Evolutionary conservation across 2,329 filamentous ascomycete species (phyloP), one percentile per base, ranked within the genome.

Genomic region (Fusarium agapanthi): DNA sequence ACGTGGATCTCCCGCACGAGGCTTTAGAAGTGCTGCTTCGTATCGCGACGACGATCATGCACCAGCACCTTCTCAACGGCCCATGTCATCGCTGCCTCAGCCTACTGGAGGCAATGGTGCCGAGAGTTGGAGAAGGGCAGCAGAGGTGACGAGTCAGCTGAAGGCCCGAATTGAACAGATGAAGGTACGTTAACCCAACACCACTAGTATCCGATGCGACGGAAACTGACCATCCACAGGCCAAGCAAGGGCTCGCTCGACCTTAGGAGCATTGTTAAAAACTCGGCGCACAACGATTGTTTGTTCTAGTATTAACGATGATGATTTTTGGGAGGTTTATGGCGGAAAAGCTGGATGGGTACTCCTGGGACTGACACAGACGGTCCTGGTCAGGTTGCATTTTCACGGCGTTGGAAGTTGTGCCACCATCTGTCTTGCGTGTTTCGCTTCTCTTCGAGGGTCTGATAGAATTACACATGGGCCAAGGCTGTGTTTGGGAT

Each of bases 161-260:
- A 99, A 98, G 86, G 95, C 95, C 58, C 90, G 96, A 80, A 99
- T 99, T 82, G 96, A 98, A 86, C 93, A 96, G 86, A 99, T 99
- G 96, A 99, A 98, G 88, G 90, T 89, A 78, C 74, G 84, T 78
- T 22, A 6, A 45, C 16, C 10, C 7, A 22, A 6, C 3, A 32
- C 26, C 20, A 5, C 2, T 13, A 11, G 20, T 26, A 7, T 22
- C 2, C n/a, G 14, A 26, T n/a, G 20, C 14, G 9, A 24, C 12
- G 3, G 37, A 51, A 18, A 71, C 61, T 73, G 57, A 72, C 69
- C 9, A 24, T 8, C 7, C 22, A 4, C 32, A 88, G 86, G 86
- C 86, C 32, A 84, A 86, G 74, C 87, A 88, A 76, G 86, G 86
- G 56, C 84, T 87, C 72, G 83, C 82, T 72, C 81, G 85, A 77